A percentile compares a stretch with the other conserved stretches of the same genome.
Evolutionary conservation across 495 filamentous ascomycete species (phyloP).

Genomic region (Penicillium manginii): DNA sequence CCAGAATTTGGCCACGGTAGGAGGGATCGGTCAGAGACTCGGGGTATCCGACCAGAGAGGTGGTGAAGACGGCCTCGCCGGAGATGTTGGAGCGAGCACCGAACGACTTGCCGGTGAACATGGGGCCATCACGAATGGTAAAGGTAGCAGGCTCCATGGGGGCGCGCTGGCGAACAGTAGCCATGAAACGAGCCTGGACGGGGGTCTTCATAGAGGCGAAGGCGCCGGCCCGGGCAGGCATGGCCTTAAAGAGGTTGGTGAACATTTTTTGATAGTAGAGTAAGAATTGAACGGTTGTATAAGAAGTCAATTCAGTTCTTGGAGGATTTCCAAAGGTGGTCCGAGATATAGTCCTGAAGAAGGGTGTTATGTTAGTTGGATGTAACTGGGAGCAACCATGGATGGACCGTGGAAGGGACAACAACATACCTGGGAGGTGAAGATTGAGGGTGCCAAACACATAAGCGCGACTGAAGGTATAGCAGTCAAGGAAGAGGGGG

Average conservation of each 20-base stretch:
- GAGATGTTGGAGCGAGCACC: conserved; percentile 90
- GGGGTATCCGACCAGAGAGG: conserved; percentile 90
- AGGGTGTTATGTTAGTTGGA: neutral
- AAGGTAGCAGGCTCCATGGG: conserved; percentile 85
- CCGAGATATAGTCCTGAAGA: conserved; percentile 92
- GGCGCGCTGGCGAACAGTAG: conserved; percentile 69
- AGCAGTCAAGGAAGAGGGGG: conserved; percentile 41
- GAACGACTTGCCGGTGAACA: conserved; percentile 92
- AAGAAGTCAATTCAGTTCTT: conserved; percentile 63
- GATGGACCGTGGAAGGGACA: conserved; percentile 24
- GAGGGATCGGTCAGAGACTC: conserved; percentile 99
- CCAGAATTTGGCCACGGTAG: conserved; percentile 97
- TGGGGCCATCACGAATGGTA: conserved; percentile 92
- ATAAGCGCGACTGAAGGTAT: conserved; percentile 71
- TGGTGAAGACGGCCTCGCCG: conserved; percentile 94
- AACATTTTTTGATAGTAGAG: conserved; percentile 61
- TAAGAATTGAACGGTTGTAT: conserved; percentile 13
- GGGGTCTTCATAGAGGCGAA: conserved; percentile 54
- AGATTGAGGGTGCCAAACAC: conserved; percentile 90
- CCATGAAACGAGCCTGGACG: conserved; percentile 64
- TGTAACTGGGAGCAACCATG: neutral
- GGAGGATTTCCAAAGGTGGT: conserved; percentile 98
- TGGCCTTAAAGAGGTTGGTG: conserved; percentile 63
- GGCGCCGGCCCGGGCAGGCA: conserved; percentile 56
- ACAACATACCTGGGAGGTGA: conserved; percentile 89